A percentile compares a stretch with the other conserved stretches of the same genome.
Conservation (phyloP, 1,284 basidiomycete genomes). For the Bondarzewia mesenterica region DNA sequence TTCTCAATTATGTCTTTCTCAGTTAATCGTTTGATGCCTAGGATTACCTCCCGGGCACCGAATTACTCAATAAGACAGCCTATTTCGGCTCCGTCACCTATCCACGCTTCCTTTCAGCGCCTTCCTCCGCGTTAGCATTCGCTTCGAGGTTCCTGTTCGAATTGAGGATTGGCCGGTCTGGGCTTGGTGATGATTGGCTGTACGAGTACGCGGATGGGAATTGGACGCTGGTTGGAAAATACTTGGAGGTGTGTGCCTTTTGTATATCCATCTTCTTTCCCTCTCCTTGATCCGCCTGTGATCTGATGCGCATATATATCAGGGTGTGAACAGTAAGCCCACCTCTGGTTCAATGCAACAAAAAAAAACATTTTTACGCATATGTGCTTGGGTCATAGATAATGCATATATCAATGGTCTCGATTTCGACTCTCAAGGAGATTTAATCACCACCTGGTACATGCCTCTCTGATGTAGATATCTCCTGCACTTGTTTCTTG, state of each 20-base stretch:
- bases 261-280: too few species aligned
- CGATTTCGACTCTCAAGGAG: slow-evolving; percentile 28
- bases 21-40: slow-evolving; percentile 11
- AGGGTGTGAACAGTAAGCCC: slow-evolving; percentile 28
- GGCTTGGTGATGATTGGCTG: slow-evolving; percentile 35
- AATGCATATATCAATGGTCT: slow-evolving; percentile 39
- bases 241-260: slow-evolving; percentile 26
- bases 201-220: slow-evolving; percentile 28
- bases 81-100: slow-evolving; percentile 34
- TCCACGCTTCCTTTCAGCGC: slow-evolving; percentile 29
- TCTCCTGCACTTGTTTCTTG: too few species aligned
- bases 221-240: slow-evolving; percentile 29
- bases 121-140: slow-evolving; percentile 18
- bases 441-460: slow-evolving; percentile 30
- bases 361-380: not conserved
- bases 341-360: not conserved
- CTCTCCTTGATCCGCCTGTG: not conserved
- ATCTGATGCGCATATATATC: not conserved
- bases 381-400: slow-evolving; percentile 18
- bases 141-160: slow-evolving; percentile 24
- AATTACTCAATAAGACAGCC: slow-evolving; percentile 24
- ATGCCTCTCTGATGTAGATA: not conserved
- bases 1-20: not conserved
- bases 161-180: slow-evolving; percentile 32
- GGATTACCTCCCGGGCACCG: slow-evolving; percentile 31